Evolutionary conservation across 768 basidiomycete species (phyloP), one percentile per base, ranked within the genome.

Genomic region (Suillus sp.): DNA sequence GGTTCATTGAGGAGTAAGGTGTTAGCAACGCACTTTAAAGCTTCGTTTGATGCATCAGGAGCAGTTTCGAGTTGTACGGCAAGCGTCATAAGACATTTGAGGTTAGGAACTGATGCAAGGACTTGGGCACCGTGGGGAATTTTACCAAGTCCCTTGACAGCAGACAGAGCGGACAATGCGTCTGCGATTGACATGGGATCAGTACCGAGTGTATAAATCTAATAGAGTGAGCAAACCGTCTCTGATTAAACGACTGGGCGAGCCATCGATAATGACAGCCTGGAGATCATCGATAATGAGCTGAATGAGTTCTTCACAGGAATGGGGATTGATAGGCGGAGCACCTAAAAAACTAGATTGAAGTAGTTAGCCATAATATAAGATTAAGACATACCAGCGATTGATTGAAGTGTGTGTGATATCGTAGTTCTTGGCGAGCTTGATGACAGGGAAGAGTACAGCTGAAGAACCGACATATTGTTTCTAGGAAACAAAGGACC

Each of bases 1-100:
- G 75, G 71, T 63, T 90, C 89, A 58, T 89, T 78, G 62, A 93
- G 82, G 22, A 94, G 81, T 3, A 95, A 75, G 0, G 91, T 84
- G 72, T 96, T 96, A 9, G 94, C 93, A 30, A 93, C 80, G 59
- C 85, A 91, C 61, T 90, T 81, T 51, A 93, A 78, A 1, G 90
- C 89, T 76, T 93, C 90, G 50, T 82, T 84, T 4, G 84, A 79
- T 2, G 87, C 88, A 14, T 88, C 87, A 3, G 72, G 70, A 45
- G 86, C 81, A 60, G 86, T 83, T 63, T 86, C 87, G 71, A 88
- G 81, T 7, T 80, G 72, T 7, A 77, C 72, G 10, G 86, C 80
- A 8, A 90, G 67, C 8, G 72, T 71, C 37, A 92, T 78, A 25
- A 94, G 78, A 22, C 79, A 75, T 2, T 81, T 80, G 27, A 94